Percentiles rank a stretch among this genome's conserved stretches.
phyloP scores from a whole-genome alignment of 192 early-diverging fungal genomes.

The Dispira simplex region DNA sequence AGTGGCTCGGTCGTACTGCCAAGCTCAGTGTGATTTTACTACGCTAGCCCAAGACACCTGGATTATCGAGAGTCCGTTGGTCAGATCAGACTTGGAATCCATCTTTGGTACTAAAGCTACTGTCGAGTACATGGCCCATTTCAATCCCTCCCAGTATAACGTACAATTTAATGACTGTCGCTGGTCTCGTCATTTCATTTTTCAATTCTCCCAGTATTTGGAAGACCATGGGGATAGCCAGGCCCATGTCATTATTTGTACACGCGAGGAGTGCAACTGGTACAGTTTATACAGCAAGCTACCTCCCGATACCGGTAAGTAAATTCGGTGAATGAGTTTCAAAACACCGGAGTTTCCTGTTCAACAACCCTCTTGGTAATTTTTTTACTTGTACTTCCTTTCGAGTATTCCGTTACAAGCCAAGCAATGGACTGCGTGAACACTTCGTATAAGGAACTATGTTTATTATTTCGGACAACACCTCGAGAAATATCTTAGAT shows the following conservation, averaged over 20 bases:
- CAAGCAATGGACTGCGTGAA: too few relatives aligned
- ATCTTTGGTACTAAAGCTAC: neutral
- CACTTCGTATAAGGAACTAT: too few relatives aligned
- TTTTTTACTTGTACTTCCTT: too few relatives aligned
- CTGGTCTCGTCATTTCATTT: neutral
- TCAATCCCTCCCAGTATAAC: neutral
- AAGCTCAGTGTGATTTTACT: neutral
- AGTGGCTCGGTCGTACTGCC: neutral
- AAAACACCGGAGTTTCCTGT: too few relatives aligned
- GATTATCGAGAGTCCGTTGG: neutral
- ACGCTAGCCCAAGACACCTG: conserved; percentile 1
- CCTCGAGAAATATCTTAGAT: neutral
- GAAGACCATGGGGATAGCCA: neutral
- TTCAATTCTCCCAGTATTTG: neutral
- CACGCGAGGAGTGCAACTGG: neutral
- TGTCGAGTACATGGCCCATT: neutral
- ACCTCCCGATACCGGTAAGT: conserved; percentile 6
- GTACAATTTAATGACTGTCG: conserved; percentile 6
- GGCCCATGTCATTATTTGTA: conserved; percentile 7
- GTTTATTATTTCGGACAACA: too few relatives aligned
- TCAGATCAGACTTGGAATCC: neutral
- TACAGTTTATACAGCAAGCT: neutral
- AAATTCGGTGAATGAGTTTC: too few relatives aligned
- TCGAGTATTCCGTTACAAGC: too few relatives aligned
- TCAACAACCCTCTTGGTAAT: too few relatives aligned